Percentiles rank a stretch among this genome's conserved stretches.
Evolutionary conservation across 306 rosid genomes (phyloP).

Genomic region (Malus sylvestris): DNA sequence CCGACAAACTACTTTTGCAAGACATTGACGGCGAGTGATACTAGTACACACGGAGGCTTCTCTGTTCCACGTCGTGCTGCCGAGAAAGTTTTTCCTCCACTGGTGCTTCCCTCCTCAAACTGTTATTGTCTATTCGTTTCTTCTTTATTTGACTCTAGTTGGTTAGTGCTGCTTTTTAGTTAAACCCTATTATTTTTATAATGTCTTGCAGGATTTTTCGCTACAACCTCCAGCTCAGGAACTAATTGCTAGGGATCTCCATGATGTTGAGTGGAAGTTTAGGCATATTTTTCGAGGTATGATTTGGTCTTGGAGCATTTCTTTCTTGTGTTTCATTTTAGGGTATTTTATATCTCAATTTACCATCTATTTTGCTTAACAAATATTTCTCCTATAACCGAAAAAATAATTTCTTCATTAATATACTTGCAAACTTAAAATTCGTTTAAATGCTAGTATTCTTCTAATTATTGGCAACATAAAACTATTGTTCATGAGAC

Average conservation of each 20-base stretch:
- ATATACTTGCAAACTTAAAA: not conserved
- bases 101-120: slow-evolving; percentile 29
- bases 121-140: not conserved
- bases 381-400: not conserved
- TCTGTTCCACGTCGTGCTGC: slow-evolving; percentile 96
- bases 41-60: slow-evolving; percentile 89
- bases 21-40: slow-evolving; percentile 84
- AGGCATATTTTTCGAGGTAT: slow-evolving; percentile 78
- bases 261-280: slow-evolving; percentile 86
- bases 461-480: not conserved
- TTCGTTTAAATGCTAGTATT: not conserved
- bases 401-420: too few species aligned
- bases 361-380: not conserved
- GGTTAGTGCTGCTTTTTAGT: slow-evolving; percentile 17
- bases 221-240: slow-evolving; percentile 87
- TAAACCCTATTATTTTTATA: not conserved
- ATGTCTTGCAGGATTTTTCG: slow-evolving; percentile 59
- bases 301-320: not conserved
- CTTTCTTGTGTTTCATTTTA: not conserved
- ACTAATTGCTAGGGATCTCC: slow-evolving; percentile 82
- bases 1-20: slow-evolving; percentile 87
- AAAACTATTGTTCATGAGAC: not conserved
- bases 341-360: not conserved
- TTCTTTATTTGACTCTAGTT: slow-evolving; percentile 9
- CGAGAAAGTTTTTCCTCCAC: slow-evolving; percentile 84